Base-by-base conservation (phyloP, 176 grass and related monocot genomes). In the Oryza punctata region DNA sequence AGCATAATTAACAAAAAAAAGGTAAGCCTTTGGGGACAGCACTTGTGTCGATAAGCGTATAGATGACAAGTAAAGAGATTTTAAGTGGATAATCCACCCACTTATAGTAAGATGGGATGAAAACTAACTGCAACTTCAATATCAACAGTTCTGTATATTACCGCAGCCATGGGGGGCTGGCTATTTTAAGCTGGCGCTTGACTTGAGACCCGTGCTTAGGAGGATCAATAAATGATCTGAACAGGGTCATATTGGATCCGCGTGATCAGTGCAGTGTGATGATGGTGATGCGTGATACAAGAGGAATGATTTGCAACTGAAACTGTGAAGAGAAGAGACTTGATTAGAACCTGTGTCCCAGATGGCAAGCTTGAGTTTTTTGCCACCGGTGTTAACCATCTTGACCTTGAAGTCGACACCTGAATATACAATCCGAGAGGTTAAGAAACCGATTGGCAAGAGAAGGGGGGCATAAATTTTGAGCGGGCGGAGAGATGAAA, bases 371-470 rank as follows among this genome's bases (percentile, higher is more conserved):
- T 99, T 99, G 70, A 99, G 87, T 61, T 92, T 96, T 86, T 96
- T 96, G 46, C 93, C 97, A 46, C 85, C 93, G 72, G 94, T 91
- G 68, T 76, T 89, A 45, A 99, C 89, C 91, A 99, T 99, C 76
- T 99, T 99, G 18, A 99, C 97, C 91, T 99, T 99, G 81, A 96
- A 99, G 74, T 99, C 97, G 66, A 99, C 93, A 78, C 97, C 97
- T 99, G 68, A 79, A 85, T 7, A 64, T 38, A n/a, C 5, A 28
- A 19, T 60, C 16, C 1, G 5, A 40, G 3, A 33, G 32, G 13
- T n/a, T 85, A 30, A 30, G 29, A 32, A 32, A 4, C 32, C 32
- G 32, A 32, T 32, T 32, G 5, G 32, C 32, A 32, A 32, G 32
- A 32, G 3, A 32, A 32, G 32, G 32, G 32, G 32, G 0, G 32